Evolutionary conservation across 2,329 filamentous ascomycete genomes (phyloP).

Genomic region (Fusarium circinatum): DNA sequence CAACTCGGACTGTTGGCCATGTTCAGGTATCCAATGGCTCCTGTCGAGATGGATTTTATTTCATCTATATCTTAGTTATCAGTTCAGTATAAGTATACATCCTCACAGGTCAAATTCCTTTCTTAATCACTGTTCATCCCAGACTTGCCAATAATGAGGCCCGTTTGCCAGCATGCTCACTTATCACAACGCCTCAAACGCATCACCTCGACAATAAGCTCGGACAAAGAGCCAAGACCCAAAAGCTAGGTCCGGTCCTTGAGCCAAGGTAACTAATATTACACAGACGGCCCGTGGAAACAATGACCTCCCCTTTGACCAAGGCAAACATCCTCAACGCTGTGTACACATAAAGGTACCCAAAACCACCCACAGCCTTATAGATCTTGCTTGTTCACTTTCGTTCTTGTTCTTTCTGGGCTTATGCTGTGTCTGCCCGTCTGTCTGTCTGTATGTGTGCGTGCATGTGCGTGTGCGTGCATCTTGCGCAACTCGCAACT

Average conservation of each 20-base stretch:
- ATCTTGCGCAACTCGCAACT: slow-evolving; percentile 37
- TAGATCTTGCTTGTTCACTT: not conserved
- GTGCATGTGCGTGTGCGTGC: slow-evolving; percentile 15
- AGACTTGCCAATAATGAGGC: not conserved
- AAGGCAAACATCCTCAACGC: slow-evolving; percentile 3
- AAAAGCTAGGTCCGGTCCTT: not conserved
- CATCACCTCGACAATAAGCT: not conserved
- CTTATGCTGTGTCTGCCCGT: slow-evolving; percentile 23
- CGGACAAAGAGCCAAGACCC: not conserved
- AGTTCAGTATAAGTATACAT: not conserved
- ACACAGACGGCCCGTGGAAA: slow-evolving; percentile 15
- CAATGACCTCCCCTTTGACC: slow-evolving; percentile 6
- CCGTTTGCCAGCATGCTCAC: not conserved
- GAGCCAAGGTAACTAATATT: not conserved
- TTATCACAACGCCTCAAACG: not conserved
- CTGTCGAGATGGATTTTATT: too few relatives aligned
- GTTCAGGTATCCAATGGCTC: not conserved
- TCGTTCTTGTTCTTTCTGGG: not conserved
- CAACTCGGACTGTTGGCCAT: not conserved
- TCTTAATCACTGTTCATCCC: not conserved
- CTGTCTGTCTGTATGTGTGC: slow-evolving; percentile 16
- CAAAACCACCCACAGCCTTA: not conserved
- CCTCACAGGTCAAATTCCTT: not conserved
- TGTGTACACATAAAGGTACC: not conserved
- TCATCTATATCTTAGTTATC: not conserved